A percentile compares a stretch with the other conserved stretches of the same genome.
Conservation (phyloP, 2,329 filamentous ascomycete species). For the Aspergillus cejpii region DNA sequence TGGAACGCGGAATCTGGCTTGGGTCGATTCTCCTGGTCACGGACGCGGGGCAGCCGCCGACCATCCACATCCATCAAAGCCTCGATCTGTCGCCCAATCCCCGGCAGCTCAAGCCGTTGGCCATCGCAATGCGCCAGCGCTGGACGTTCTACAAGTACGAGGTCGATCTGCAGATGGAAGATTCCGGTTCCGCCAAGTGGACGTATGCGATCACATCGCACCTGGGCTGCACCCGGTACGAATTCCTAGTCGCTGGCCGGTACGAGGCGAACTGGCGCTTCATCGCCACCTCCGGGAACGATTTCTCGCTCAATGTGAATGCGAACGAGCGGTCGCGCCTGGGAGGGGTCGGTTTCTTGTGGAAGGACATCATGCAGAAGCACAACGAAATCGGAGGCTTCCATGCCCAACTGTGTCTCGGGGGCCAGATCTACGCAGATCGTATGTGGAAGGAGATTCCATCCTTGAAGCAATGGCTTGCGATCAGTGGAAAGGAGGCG, state of each 20-base stretch:
- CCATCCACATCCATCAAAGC: conserved; percentile 90
- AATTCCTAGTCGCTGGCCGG: conserved; percentile 88
- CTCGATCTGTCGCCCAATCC: conserved; percentile 88
- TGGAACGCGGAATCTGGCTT: conserved; percentile 83
- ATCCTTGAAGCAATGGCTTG: conserved; percentile 87
- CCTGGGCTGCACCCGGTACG: conserved; percentile 93
- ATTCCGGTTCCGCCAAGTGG: conserved; percentile 72
- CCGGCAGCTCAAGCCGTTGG: conserved; percentile 71
- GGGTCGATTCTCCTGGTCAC: conserved; percentile 92
- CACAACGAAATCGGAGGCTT: conserved; percentile 95
- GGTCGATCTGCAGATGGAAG: conserved; percentile 81
- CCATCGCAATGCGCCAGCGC: conserved; percentile 81
- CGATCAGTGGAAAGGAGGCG: conserved; percentile 86
- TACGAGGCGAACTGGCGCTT: conserved; percentile 92
- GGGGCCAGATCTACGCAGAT: conserved; percentile 93
- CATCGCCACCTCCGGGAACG: conserved; percentile 90
- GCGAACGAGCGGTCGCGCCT: conserved; percentile 78
- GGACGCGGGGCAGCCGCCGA: conserved; percentile 84
- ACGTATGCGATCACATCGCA: conserved; percentile 98
- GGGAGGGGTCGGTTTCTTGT: conserved; percentile 91
- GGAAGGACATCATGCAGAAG: conserved; percentile 97
- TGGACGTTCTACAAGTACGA: conserved; percentile 98
- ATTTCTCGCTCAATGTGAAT: conserved; percentile 82
- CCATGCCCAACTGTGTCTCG: conserved; percentile 84
- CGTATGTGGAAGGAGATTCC: conserved; percentile 94